Evolutionary conservation across 2,329 filamentous ascomycete species (phyloP), one percentile per base, ranked within the genome.

Genomic region (Aspergillus pseudoviridinutans): DNA sequence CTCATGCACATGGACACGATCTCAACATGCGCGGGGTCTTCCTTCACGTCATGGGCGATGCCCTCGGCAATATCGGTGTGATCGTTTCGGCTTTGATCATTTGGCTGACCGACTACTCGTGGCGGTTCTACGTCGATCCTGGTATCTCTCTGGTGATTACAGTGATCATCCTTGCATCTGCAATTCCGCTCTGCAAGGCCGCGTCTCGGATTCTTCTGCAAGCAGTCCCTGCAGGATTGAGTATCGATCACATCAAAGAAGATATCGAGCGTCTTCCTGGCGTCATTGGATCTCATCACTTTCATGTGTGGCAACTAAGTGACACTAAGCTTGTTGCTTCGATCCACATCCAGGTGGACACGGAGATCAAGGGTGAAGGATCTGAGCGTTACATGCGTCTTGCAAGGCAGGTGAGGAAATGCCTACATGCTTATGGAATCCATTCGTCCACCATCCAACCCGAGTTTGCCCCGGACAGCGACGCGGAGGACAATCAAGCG

Each of bases 361-460:
- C 96, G 72, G 90, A 92, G 65, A 92, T 96, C 73, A 88, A 92
- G 70, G 90, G 89, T 51, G 86, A 92, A 65, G 88, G 88, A 46
- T 85, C 83, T 0, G 82, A 83, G 55, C 86, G 88, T 68, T 99
- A 97, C 77, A 99, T 99, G 93, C 84, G 87, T 62, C 83, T 99
- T 42, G 91, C 93, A 22, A 86, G 86, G 58, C 87, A 89, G 56
- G 90, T 95, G 20, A 84, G 92, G 50, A 87, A 87, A 68, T 99
- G 94, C 68, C 85, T 99, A 3, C 94, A 99, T 74, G 92, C 86
- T 38, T 97, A 96, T 67, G 93, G 94, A 56, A 97, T 99, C 63
- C 94, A 99, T 78, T 95, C 90, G 41, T 93, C 92, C 38, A 99
- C 94, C 12, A 97, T 99, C 66, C 94, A 99, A 75, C 94, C 94